A percentile compares a stretch with the other conserved stretches of the same genome.
Conservation (phyloP, 805 yeast genomes). For the Hanseniaspora vineae region DNA sequence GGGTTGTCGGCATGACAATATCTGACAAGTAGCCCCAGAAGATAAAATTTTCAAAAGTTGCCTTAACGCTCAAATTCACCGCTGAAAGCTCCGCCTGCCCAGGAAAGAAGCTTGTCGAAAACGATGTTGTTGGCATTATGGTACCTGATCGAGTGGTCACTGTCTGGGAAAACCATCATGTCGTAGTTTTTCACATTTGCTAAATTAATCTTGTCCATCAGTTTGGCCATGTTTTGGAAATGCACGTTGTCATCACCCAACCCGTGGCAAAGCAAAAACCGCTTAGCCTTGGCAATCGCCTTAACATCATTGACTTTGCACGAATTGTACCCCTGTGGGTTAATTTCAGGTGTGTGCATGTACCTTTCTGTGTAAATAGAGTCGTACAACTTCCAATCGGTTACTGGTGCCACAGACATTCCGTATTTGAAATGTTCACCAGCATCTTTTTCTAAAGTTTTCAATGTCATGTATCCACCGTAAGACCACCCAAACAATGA, state of each 20-base stretch:
- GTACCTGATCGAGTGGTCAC: slow-evolving; percentile 59
- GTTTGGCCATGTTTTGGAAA: slow-evolving; percentile 71
- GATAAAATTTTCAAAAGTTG: background rate
- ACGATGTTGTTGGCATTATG: slow-evolving; percentile 65
- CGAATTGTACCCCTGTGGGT: slow-evolving; percentile 46
- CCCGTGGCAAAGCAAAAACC: slow-evolving; percentile 89
- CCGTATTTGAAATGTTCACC: slow-evolving; percentile 75
- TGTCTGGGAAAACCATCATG: slow-evolving; percentile 67
- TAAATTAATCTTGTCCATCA: slow-evolving; percentile 62
- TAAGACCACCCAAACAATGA: slow-evolving; percentile 99
- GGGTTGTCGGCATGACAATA: no score
- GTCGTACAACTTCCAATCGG: slow-evolving; percentile 86
- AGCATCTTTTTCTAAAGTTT: slow-evolving; percentile 71
- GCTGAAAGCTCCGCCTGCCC: slow-evolving; percentile 52
- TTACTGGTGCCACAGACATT: slow-evolving; percentile 94
- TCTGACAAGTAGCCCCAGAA: no score
- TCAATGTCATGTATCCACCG: slow-evolving; percentile 89
- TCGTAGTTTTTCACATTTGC: slow-evolving; percentile 76
- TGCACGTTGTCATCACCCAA: slow-evolving; percentile 97
- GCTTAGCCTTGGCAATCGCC: slow-evolving; percentile 38
- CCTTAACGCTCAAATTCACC: slow-evolving; percentile 29
- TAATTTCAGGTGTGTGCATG: slow-evolving; percentile 70
- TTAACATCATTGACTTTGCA: slow-evolving; percentile 46
- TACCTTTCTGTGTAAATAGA: slow-evolving; percentile 91
- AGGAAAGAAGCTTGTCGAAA: slow-evolving; percentile 49